phyloP scores from a whole-genome alignment of 75 land plant genomes.

The Ceratopteris richardii region DNA sequence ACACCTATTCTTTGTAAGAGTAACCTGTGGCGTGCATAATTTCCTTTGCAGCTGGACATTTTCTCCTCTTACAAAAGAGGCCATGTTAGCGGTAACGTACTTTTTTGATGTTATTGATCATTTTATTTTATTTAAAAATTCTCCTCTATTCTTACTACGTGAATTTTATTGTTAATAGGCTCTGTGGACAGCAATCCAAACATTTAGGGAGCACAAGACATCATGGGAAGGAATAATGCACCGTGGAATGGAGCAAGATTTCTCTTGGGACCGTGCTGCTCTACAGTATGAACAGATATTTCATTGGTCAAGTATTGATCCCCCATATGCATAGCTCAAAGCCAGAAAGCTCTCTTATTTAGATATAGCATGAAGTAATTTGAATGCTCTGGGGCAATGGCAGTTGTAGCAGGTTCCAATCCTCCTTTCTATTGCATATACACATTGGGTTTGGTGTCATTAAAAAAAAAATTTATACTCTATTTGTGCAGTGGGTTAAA shows the following conservation, averaged over 20 bases:
- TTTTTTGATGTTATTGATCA: neutral
- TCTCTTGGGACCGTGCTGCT: constrained; percentile 87
- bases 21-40: too few relatives aligned
- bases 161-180: constrained; percentile 31
- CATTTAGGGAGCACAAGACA: constrained; percentile 54
- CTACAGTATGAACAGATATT: constrained; percentile 84
- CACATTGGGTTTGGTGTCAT: too few relatives aligned
- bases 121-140: neutral
- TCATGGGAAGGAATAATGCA: constrained; percentile 78
- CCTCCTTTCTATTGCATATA: too few relatives aligned
- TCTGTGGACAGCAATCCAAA: constrained; percentile 42
- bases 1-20: too few relatives aligned
- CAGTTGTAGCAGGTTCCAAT: too few relatives aligned
- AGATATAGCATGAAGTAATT: too few relatives aligned
- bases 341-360: neutral
- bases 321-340: constrained; percentile 54
- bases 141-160: too few relatives aligned
- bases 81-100: constrained; percentile 61
- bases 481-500: too few relatives aligned
- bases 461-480: too few relatives aligned
- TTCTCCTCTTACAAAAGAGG: constrained; percentile 67
- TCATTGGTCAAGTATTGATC: constrained; percentile 76
- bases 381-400: too few relatives aligned
- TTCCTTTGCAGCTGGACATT: constrained; percentile 64
- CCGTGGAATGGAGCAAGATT: constrained; percentile 71